Evolutionary conservation across 805 yeast genomes (phyloP).

Genomic region (Starmerella floricola): DNA sequence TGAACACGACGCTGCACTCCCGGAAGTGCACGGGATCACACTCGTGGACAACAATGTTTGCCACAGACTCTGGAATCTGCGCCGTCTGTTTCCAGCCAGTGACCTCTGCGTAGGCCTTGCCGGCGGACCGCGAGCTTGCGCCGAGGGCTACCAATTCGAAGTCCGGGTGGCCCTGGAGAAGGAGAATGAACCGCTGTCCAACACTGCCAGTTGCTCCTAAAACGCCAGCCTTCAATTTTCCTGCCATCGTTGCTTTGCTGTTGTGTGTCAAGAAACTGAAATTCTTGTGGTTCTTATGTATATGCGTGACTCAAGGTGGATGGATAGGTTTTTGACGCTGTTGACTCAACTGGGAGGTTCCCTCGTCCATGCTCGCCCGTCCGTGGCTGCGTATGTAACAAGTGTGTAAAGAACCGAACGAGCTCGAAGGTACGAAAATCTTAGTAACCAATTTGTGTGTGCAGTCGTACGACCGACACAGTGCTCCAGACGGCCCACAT

Average conservation of each 20-base stretch:
- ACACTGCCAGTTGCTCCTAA: conserved; percentile 97
- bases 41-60: conserved; percentile 54
- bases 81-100: conserved; percentile 90
- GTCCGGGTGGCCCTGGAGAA: conserved; percentile 78
- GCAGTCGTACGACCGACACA: too few relatives aligned
- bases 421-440: too few relatives aligned
- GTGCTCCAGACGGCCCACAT: too few relatives aligned
- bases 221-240: conserved; percentile 48
- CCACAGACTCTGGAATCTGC: conserved; percentile 58
- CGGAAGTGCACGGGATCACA: conserved; percentile 67
- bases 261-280: not conserved
- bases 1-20: conserved; percentile 87
- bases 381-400: too few relatives aligned
- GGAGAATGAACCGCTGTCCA: conserved; percentile 86
- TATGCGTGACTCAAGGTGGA: not conserved
- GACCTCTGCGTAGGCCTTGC: conserved; percentile 73
- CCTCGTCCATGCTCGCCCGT: too few relatives aligned
- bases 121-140: conserved; percentile 90
- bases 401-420: too few relatives aligned
- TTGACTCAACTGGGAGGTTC: too few relatives aligned
- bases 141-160: conserved; percentile 78
- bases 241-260: conserved; percentile 2
- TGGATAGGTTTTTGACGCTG: too few relatives aligned
- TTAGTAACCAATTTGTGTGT: too few relatives aligned
- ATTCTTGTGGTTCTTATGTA: not conserved